Evolutionary conservation across 768 basidiomycete species (phyloP).

Genomic region (Asterophora lycoperdoides): DNA sequence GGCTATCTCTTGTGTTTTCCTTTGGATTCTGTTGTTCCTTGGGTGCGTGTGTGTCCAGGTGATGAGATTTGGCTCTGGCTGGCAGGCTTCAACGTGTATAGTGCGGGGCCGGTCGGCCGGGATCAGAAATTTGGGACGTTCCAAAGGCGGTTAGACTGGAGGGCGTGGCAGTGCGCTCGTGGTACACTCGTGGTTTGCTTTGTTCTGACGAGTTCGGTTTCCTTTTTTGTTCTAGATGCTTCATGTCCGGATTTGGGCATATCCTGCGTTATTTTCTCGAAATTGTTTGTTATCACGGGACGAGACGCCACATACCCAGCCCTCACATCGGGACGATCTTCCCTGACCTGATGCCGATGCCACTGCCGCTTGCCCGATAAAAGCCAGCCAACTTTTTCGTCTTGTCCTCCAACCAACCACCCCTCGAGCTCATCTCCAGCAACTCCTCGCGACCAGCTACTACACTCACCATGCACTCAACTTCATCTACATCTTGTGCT

Average conservation of each 20-base stretch:
- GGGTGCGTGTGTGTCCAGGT: constrained; percentile 7
- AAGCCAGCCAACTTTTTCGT: constrained; percentile 25
- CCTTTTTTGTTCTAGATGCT: constrained; percentile 10
- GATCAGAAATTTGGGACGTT: constrained; percentile 13
- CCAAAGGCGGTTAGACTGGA: constrained; percentile 7
- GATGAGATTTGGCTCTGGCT: constrained; percentile 7
- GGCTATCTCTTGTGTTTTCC: not conserved
- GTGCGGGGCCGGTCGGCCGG: constrained; percentile 27
- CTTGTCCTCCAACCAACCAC: constrained; percentile 19
- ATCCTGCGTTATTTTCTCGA: constrained; percentile 10
- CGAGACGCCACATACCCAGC: constrained; percentile 28
- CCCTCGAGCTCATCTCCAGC: constrained; percentile 10
- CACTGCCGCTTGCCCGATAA: constrained; percentile 26
- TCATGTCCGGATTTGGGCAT: constrained; percentile 13
- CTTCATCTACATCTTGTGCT: constrained; percentile 12
- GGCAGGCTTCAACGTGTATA: constrained; percentile 8
- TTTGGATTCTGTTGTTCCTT: not conserved
- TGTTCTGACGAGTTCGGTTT: constrained; percentile 13
- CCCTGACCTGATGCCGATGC: constrained; percentile 24
- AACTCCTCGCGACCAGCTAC: not conserved
- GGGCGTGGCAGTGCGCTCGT: constrained; percentile 5
- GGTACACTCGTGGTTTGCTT: constrained; percentile 9
- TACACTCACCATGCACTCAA: constrained; percentile 22
- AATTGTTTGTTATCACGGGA: constrained; percentile 34
- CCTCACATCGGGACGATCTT: constrained; percentile 22